Conservation (phyloP, 768 basidiomycete species). For the Suillus decipiens region DNA sequence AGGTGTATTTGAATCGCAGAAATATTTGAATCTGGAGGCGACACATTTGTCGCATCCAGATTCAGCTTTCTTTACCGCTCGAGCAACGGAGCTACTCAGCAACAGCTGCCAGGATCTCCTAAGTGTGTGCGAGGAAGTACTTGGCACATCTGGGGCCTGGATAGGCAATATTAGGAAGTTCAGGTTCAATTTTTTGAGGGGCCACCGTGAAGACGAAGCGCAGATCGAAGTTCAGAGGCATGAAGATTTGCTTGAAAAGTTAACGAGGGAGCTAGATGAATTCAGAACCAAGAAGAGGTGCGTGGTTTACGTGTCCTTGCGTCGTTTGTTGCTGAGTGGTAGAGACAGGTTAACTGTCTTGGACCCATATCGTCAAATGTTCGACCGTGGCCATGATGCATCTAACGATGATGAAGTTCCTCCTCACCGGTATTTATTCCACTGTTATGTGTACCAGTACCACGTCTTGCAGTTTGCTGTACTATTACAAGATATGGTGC, state of each 20-base stretch:
- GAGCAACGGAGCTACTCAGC: slow-evolving; percentile 46
- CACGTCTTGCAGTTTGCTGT: slow-evolving; percentile 44
- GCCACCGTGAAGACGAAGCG: slow-evolving; percentile 30
- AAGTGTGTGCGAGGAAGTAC: slow-evolving; percentile 39
- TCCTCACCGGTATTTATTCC: slow-evolving; percentile 70
- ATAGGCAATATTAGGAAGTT: slow-evolving; percentile 41
- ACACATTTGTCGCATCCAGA: slow-evolving; percentile 52
- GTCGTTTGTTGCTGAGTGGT: slow-evolving; percentile 5
- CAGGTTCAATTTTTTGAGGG: slow-evolving; percentile 40
- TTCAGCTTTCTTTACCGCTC: slow-evolving; percentile 42
- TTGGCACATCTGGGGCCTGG: slow-evolving; percentile 52
- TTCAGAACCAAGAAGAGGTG: slow-evolving; percentile 59
- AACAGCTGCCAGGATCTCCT: slow-evolving; percentile 59
- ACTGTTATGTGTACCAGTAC: slow-evolving; percentile 73
- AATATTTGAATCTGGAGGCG: slow-evolving; percentile 69
- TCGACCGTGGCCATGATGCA: slow-evolving; percentile 39
- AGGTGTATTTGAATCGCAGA: slow-evolving; percentile 72
- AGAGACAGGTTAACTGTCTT: slow-evolving; percentile 47
- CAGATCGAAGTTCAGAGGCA: slow-evolving; percentile 37
- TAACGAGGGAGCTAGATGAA: slow-evolving; percentile 40
- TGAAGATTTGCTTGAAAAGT: slow-evolving; percentile 35
- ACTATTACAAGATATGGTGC: slow-evolving; percentile 36
- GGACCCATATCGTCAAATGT: slow-evolving; percentile 59
- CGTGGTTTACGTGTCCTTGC: slow-evolving; percentile 9
- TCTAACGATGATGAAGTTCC: slow-evolving; percentile 42